These are phyloP conservation scores for Musa itinerans DNA, from an alignment of 176 grass and related monocot genomes.

Conservation along the genomic window DNA sequence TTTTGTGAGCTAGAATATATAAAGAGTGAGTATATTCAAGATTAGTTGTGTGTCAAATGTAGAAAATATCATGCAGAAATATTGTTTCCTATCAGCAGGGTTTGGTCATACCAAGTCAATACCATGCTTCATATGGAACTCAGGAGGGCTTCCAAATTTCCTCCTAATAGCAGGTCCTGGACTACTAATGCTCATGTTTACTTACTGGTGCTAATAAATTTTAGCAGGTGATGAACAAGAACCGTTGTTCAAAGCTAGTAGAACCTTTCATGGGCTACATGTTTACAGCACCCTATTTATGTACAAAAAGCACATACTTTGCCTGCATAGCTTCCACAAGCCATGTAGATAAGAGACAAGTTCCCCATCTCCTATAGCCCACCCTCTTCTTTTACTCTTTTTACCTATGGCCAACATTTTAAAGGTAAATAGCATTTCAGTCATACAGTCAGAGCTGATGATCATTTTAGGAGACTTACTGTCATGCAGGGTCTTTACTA, in stretches of 20 bases:
- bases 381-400: neutral
- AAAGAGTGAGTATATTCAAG: no score
- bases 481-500: slow-evolving; percentile 32
- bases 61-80: no score
- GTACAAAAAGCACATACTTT: slow-evolving; percentile 6
- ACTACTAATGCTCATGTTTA: no score
- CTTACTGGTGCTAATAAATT: neutral
- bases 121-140: no score
- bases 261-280: neutral
- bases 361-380: neutral
- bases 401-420: neutral
- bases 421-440: neutral
- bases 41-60: no score
- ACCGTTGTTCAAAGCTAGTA: neutral
- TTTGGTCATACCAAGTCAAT: no score
- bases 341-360: neutral
- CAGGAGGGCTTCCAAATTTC: no score
- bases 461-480: neutral
- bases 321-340: neutral
- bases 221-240: neutral
- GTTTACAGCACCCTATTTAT: slow-evolving; percentile 9
- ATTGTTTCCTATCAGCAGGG: no score
- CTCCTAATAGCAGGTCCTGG: no score
- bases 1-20: no score
- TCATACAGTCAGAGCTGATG: neutral